Base-by-base conservation (phyloP, 148 eudicot genomes). In the Rhododendron molle region DNA sequence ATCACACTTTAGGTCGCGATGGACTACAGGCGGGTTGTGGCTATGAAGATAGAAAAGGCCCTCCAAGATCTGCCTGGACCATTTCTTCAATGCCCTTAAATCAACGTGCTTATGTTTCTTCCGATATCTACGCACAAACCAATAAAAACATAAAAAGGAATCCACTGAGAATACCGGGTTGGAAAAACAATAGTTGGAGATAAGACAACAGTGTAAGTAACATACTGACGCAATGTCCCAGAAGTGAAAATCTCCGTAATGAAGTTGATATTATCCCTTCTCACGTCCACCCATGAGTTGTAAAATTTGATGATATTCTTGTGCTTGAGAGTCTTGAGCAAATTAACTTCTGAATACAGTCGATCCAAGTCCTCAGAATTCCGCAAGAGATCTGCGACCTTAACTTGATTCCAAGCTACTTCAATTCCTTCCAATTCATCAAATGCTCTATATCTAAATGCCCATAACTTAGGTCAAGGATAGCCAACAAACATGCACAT, bases 401-500 rank as follows among this genome's bases (percentile, higher is more conserved):
- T 97, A 65, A 95, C 96, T 87, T 97, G 99, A 89, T 95, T 95
- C 99, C 99, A 97, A 86, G 99, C 99, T 85, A 97, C 98, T 92
- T 95, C 99, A 80, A 97, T 90, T 73, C 99, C 99, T 93, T 95
- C 98, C 90, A 87, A 85, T 89, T 97, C 95, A 89, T 97, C 99
- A 93, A 97, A 95, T 86, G 95, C 98, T 90, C 93, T 88, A 81
- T 95, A 97, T 89, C 99, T 96, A 77, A 73, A 32, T 85, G 52
- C 85, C 83, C 88, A 84, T 81, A 69, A 76, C 76, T 73, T 83
- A 38, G 54, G 84, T 93, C 86, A 93, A 93, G 94, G 90, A 85
- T 71, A 71, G 76, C 38, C 40, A 32, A 30, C 76, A 71, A 71
- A 13, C 7, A 32, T 65, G 9, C 14, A 1, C 30, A 32, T 2